Base-by-base conservation (phyloP, 768 basidiomycete genomes). In the Pholiota conissans region DNA sequence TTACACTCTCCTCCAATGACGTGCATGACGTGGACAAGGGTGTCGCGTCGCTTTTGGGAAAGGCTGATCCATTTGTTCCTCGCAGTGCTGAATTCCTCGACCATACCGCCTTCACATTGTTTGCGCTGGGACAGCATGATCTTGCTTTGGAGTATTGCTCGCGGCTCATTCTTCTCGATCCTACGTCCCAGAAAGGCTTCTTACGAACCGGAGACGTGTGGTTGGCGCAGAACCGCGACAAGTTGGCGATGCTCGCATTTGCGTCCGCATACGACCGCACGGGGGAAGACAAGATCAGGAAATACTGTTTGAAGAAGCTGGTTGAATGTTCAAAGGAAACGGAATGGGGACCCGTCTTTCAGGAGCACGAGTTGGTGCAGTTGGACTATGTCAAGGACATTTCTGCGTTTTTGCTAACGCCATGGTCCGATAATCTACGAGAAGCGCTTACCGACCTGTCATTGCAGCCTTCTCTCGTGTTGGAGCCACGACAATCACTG, bases 161-260 rank as follows among this genome's bases (percentile, higher is more conserved):
- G 2, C 60, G 68, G 16, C 65, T 80, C 4, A 72, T 79, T 49
- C 45, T 59, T 14, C 47, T 59, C 0, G 66, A 65, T 37, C 71
- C 76, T 1, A 60, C 71, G 0, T 76, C 77, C 0, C 72, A 77
- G 47, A 76, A 73, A 58, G 81, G 82, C 0, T 84, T 77, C 60
- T 68, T 85, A 14, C 70, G 85, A 49, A 69, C 84, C 7, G 84
- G 70, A 20, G 83, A 84, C 57, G 71, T 77, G 9, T 72, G 79
- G 4, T 61, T 76, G 13, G 62, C 65, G 29, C 58, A 65, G 5
- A 63, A 65, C 3, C 62, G 66, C 16, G 63, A 66, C 58, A 86
- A 86, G 63, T 71, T 83, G 11, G 77, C 83, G 0, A 85, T 85
- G 81, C 71, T 85, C 5, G 74, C 82, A 0, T 85, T 76, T 61